phyloP scores from a whole-genome alignment of 306 rosid genomes.

The Vigna hirtella region DNA sequence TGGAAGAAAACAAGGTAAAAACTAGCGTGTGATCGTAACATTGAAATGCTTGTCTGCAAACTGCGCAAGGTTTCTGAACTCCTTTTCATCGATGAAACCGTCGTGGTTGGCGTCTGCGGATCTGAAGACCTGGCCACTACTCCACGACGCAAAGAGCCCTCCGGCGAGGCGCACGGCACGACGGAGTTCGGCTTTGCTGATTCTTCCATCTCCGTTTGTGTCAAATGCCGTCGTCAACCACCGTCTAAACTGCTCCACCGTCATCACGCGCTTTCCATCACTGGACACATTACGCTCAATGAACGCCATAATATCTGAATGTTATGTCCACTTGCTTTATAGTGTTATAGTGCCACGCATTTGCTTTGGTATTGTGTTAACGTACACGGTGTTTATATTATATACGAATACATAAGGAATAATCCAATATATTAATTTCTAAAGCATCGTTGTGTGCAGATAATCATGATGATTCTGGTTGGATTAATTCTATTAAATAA shows the following conservation, averaged over 20 bases:
- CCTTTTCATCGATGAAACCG: constrained; percentile 52
- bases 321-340: neutral
- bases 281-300: constrained; percentile 28
- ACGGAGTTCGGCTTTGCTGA: constrained; percentile 45
- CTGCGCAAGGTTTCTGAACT: constrained; percentile 44
- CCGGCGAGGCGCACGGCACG: constrained; percentile 36
- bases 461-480: no score
- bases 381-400: neutral
- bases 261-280: constrained; percentile 50
- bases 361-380: neutral
- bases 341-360: neutral
- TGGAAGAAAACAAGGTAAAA: neutral
- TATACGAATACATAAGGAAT: neutral
- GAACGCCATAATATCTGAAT: constrained; percentile 38
- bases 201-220: constrained; percentile 39
- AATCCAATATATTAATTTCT: neutral
- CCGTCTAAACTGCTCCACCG: constrained; percentile 44
- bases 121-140: constrained; percentile 7
- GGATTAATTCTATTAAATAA: neutral
- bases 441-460: no score
- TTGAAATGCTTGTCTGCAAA: constrained; percentile 51
- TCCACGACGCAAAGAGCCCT: constrained; percentile 42
- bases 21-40: constrained; percentile 35
- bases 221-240: constrained; percentile 50
- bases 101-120: constrained; percentile 37